Conservation (phyloP, 2,329 filamentous ascomycete genomes). For the Calonectria hongkongensis region DNA sequence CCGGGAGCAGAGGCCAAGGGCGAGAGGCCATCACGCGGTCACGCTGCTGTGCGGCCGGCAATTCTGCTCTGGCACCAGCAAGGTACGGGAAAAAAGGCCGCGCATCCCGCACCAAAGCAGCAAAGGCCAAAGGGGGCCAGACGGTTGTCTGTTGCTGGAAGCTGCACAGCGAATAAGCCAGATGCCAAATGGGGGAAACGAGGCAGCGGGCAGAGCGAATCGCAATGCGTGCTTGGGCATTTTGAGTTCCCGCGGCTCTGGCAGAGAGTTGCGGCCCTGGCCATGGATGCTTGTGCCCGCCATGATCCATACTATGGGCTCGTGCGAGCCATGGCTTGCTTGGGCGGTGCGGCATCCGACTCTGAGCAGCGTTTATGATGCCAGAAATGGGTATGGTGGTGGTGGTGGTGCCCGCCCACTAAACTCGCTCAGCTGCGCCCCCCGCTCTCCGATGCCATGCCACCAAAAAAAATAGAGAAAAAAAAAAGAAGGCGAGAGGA, state of each 20-base stretch:
- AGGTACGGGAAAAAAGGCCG: slow-evolving; percentile 10
- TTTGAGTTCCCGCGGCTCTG: slow-evolving; percentile 16
- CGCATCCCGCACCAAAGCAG: background rate
- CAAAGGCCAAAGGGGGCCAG: background rate
- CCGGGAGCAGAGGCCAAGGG: slow-evolving; percentile 23
- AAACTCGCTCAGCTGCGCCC: slow-evolving; percentile 32
- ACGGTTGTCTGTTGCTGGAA: background rate
- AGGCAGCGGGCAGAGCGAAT: background rate
- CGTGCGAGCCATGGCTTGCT: slow-evolving; percentile 11
- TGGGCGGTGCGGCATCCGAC: slow-evolving; percentile 14
- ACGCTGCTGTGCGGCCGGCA: slow-evolving; percentile 24
- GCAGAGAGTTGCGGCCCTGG: background rate
- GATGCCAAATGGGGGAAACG: slow-evolving; percentile 9
- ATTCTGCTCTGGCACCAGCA: slow-evolving; percentile 20
- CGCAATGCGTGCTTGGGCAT: background rate
- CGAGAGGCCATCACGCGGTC: slow-evolving; percentile 32
- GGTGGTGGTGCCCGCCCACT: slow-evolving; percentile 27
- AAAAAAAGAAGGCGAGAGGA: background rate
- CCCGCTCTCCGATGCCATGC: slow-evolving; percentile 23
- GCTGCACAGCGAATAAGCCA: background rate
- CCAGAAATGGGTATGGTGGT: background rate
- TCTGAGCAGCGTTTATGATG: slow-evolving; percentile 1
- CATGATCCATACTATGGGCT: background rate
- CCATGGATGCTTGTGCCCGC: slow-evolving; percentile 7
- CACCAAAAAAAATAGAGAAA: background rate